phyloP scores from a whole-genome alignment of 75 land plant genomes.

The Picea sitchensis region DNA sequence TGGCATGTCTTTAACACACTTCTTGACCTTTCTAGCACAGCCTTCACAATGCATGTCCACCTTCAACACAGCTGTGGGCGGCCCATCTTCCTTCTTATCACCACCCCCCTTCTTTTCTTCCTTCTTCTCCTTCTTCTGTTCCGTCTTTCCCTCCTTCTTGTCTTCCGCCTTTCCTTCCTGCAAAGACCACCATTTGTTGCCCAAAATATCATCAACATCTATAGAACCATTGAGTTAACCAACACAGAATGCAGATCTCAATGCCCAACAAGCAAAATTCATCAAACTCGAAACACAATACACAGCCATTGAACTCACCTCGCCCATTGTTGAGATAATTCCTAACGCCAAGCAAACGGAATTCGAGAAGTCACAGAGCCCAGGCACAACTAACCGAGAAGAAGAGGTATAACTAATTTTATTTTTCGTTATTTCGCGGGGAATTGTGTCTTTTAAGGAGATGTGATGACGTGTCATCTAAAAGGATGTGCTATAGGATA shows the following conservation, averaged over 20 bases:
- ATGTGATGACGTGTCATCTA: not conserved
- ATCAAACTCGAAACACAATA: not conserved
- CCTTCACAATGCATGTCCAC: constrained; percentile 66
- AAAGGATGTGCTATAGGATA: not conserved
- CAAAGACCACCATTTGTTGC: not conserved
- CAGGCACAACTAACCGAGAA: no score
- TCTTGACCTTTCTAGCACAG: constrained; percentile 41
- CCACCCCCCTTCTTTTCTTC: constrained; percentile 19
- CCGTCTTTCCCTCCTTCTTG: not conserved
- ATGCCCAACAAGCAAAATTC: not conserved
- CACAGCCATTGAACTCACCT: constrained; percentile 2
- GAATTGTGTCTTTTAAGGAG: not conserved
- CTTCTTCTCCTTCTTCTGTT: constrained; percentile 2
- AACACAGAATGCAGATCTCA: constrained; percentile 8
- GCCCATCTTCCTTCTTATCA: constrained; percentile 15
- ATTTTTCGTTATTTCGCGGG: not conserved
- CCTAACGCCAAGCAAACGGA: no score
- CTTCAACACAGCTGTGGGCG: constrained; percentile 29
- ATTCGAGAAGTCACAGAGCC: not conserved
- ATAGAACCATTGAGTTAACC: not conserved
- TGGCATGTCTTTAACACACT: constrained; percentile 23
- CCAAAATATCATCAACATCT: not conserved
- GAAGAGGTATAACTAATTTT: not conserved
- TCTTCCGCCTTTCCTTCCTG: not conserved
- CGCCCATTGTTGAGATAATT: constrained; percentile 7